phyloP scores from a whole-genome alignment of 1,284 basidiomycete genomes.

The Boletus mariae region DNA sequence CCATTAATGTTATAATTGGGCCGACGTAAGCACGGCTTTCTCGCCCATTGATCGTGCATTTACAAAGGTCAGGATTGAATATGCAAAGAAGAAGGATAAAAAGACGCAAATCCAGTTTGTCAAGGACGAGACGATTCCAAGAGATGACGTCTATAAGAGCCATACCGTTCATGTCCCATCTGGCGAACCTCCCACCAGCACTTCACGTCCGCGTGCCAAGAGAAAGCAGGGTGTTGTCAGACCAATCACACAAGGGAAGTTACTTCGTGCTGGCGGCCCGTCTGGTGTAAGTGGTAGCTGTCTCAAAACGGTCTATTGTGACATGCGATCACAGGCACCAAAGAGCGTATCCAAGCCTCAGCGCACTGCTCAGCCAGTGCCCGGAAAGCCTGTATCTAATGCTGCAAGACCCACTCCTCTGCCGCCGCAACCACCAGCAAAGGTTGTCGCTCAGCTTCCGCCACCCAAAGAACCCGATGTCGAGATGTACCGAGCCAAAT shows the following conservation, averaged over 20 bases:
- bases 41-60: slow-evolving; percentile 6
- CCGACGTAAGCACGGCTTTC: slow-evolving; percentile 56
- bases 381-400: slow-evolving; percentile 41
- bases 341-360: slow-evolving; percentile 50
- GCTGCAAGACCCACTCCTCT: slow-evolving; percentile 32
- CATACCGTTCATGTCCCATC: slow-evolving; percentile 85
- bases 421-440: slow-evolving; percentile 43
- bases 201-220: slow-evolving; percentile 81
- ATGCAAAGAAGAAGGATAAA: slow-evolving; percentile 98
- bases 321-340: slow-evolving; percentile 39
- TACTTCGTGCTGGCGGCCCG: slow-evolving; percentile 75
- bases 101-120: slow-evolving; percentile 82
- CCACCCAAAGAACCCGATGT: slow-evolving; percentile 60
- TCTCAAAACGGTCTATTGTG: slow-evolving; percentile 1
- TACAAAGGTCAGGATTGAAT: slow-evolving; percentile 63
- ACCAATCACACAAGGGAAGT: slow-evolving; percentile 83
- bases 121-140: slow-evolving; percentile 84
- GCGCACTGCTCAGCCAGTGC: slow-evolving; percentile 55
- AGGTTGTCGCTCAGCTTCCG: slow-evolving; percentile 44
- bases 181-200: slow-evolving; percentile 82
- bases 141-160: slow-evolving; percentile 91
- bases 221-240: slow-evolving; percentile 81
- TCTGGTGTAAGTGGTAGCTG: slow-evolving; percentile 44
- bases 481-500: slow-evolving; percentile 83
- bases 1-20: slow-evolving; percentile 70